A percentile compares a stretch with the other conserved stretches of the same genome.
These are phyloP conservation scores for Microsporum ferrugineum DNA, from an alignment of 2,329 filamentous ascomycete species.

Conservation along the genomic window DNA sequence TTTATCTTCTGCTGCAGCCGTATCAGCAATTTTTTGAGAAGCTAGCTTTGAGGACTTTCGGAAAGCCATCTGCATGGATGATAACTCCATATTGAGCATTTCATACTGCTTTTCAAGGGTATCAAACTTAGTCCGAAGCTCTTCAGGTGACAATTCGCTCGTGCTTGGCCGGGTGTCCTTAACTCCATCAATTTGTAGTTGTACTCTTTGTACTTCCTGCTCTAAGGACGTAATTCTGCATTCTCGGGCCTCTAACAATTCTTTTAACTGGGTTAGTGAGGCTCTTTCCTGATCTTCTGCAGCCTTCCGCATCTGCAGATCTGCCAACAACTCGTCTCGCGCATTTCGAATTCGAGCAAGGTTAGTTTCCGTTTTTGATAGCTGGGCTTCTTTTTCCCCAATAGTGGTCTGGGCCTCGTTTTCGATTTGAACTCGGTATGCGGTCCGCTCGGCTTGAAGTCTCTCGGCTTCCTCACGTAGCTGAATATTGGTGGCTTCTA, in stretches of 20 bases:
- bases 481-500: constrained; percentile 79
- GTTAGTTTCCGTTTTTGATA: constrained; percentile 71
- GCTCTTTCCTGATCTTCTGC: constrained; percentile 64
- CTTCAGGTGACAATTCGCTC: constrained; percentile 53
- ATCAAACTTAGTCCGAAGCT: constrained; percentile 60
- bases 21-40: constrained; percentile 75
- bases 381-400: constrained; percentile 67
- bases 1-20: constrained; percentile 64
- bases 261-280: constrained; percentile 62
- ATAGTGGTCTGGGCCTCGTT: constrained; percentile 63
- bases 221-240: constrained; percentile 73
- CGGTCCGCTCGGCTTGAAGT: constrained; percentile 70
- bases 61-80: constrained; percentile 75
- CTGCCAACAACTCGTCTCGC: constrained; percentile 75
- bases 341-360: constrained; percentile 72
- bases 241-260: constrained; percentile 67
- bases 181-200: constrained; percentile 43
- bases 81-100: constrained; percentile 75
- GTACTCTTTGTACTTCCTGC: constrained; percentile 64
- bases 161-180: constrained; percentile 34
- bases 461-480: constrained; percentile 76
- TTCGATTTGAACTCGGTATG: constrained; percentile 70
- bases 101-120: constrained; percentile 69
- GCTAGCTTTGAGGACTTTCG: constrained; percentile 78
- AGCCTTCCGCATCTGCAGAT: constrained; percentile 66